Conservation (phyloP, 192 early-diverging fungal genomes). For the Irineochytrium annulatum region DNA sequence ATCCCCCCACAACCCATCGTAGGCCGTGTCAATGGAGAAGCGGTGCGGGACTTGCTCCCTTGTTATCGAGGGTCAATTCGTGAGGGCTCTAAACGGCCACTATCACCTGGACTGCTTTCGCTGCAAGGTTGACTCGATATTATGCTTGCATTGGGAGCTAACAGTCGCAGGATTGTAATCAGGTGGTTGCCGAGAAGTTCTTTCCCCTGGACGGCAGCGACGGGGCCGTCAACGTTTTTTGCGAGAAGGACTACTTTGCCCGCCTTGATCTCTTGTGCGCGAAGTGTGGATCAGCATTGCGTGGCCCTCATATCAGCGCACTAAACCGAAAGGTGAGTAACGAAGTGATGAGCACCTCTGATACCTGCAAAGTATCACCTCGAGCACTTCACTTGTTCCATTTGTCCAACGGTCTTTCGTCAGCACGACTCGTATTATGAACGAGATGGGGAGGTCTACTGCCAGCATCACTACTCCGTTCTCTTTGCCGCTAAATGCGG, state of each 20-base stretch:
- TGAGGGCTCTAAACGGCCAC: conserved; percentile 74
- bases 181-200: conserved; percentile 72
- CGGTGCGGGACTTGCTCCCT: conserved; percentile 66
- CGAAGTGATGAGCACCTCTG: background rate
- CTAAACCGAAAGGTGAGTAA: conserved; percentile 60
- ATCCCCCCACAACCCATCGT: too few species aligned
- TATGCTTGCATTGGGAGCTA: background rate
- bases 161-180: background rate
- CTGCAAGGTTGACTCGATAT: conserved; percentile 71
- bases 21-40: conserved; percentile 12
- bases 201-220: conserved; percentile 64
- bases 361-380: conserved; percentile 72
- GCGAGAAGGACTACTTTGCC: conserved; percentile 87
- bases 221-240: conserved; percentile 62
- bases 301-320: conserved; percentile 89
- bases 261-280: conserved; percentile 77
- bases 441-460: conserved; percentile 87
- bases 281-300: conserved; percentile 82
- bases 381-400: conserved; percentile 95
- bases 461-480: conserved; percentile 90
- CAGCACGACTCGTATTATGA: conserved; percentile 97
- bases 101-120: conserved; percentile 95
- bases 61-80: conserved; percentile 81
- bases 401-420: conserved; percentile 87
- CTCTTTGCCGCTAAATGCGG: conserved; percentile 87